Evolutionary conservation across 2,329 filamentous ascomycete genomes (phyloP), one percentile per base, ranked within the genome.

Genomic region (Pezicula radicicola): DNA sequence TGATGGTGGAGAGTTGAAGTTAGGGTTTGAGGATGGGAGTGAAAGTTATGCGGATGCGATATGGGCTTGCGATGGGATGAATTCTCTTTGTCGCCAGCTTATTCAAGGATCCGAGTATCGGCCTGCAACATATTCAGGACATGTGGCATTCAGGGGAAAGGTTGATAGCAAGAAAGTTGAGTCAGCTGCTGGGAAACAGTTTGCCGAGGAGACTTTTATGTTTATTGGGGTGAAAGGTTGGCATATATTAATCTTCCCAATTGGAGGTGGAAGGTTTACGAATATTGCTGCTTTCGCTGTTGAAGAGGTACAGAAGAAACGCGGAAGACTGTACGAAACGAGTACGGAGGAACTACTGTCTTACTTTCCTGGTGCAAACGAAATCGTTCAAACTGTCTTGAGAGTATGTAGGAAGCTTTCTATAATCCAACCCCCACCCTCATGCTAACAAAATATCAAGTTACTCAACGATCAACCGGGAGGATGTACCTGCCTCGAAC

Each of bases 21-120:
- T 53, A 27, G 30, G 13, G 7, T 50, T 55, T 42, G 48, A 48
- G 21, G 45, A 55, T 42, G 53, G 53, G 21, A 35, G 16, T 19
- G 51, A 46, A 19, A 44, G 50, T 21, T 16, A 36, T 15, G 48
- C 46, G 21, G 44, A 46, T 48, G 53, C 51, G 2, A 13, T 55
- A 16, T 55, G 47, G 51, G 48, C 47, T 3, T 55, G 50, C 33
- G 53, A 55, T 50, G 53, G 53, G 15, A 55, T 55, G 53, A 53
- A 55, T 27, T 50, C 48, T 27, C 19, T 55, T 35, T 28, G 27
- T 28, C 27, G 53, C 16, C 39, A 55, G 18, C 19, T 53, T 13
- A 47, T 55, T 6, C 50, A 55, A 49, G 53, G 47, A 13, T 21
- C 48, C 16, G 28, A 48, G n/a, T 48, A 53, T 44, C 44, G 50